Conservation (phyloP, 768 basidiomycete genomes). For the Pulveroboletus ravenelii region DNA sequence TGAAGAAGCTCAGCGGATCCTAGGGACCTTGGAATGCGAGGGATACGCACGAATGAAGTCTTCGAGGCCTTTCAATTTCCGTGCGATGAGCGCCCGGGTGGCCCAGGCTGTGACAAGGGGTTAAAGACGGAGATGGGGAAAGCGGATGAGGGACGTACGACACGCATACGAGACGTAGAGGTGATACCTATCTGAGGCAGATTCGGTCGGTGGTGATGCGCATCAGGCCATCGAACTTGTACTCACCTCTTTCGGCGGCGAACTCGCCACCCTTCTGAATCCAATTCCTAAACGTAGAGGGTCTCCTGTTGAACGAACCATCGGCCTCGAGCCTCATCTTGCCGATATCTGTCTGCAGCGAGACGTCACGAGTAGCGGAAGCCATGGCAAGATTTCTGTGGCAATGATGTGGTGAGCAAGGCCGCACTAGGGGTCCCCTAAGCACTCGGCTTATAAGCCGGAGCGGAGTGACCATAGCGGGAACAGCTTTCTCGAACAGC, state of each 20-base stretch:
- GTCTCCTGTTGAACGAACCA: conserved; percentile 62
- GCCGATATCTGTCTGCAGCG: conserved; percentile 46
- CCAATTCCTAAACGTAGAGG: conserved; percentile 49
- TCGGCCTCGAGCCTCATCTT: conserved; percentile 51
- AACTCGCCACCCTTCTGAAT: conserved; percentile 58
- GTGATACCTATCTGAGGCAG: conserved; percentile 70
- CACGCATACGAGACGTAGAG: conserved; percentile 88
- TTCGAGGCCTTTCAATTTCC: conserved; percentile 91
- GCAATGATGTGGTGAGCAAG: background rate
- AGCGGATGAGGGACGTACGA: conserved; percentile 43
- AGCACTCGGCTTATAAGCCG: conserved; percentile 4
- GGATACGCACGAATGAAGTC: conserved; percentile 63
- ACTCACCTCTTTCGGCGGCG: conserved; percentile 70
- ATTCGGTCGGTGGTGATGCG: background rate
- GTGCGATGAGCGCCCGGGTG: conserved; percentile 79
- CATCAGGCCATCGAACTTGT: background rate
- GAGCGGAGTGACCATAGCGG: conserved; percentile 12
- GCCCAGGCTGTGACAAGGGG: conserved; percentile 72
- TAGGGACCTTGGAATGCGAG: background rate
- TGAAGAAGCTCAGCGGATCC: background rate
- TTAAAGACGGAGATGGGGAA: too few relatives aligned
- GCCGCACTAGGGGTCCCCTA: conserved; percentile 3
- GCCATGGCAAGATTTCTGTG: conserved; percentile 23
- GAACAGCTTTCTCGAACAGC: conserved; percentile 7
- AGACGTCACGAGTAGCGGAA: conserved; percentile 26